phyloP scores from a whole-genome alignment of 306 rosid genomes.

The Boehmeria nivea region DNA sequence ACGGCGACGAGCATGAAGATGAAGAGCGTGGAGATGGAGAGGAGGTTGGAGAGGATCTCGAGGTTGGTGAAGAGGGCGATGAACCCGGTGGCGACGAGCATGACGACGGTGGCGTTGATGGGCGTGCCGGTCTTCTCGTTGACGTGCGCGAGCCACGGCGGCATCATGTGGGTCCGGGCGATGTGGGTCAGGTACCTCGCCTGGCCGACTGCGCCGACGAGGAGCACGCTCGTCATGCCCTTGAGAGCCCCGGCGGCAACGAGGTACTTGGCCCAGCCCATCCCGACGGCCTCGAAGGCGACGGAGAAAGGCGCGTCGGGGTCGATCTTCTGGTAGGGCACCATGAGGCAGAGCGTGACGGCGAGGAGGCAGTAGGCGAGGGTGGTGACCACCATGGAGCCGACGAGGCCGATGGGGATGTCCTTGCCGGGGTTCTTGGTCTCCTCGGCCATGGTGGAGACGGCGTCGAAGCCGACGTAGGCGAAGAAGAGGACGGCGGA shows the following conservation, averaged over 20 bases:
- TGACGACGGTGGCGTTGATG: conserved; percentile 59
- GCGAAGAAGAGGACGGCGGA: conserved; percentile 89
- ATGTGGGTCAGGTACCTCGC: conserved; percentile 86
- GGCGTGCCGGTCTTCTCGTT: conserved; percentile 67
- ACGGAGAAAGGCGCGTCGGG: conserved; percentile 52
- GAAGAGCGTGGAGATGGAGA: conserved; percentile 70
- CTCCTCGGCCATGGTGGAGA: conserved; percentile 94
- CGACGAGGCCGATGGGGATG: conserved; percentile 84
- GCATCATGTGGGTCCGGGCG: conserved; percentile 84
- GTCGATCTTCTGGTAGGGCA: conserved; percentile 14
- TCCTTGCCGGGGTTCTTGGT: conserved; percentile 69
- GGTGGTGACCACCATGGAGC: conserved; percentile 63
- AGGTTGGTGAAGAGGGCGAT: conserved; percentile 70
- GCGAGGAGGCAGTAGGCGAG: conserved; percentile 48
- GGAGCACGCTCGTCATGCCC: conserved; percentile 80
- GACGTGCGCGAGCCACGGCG: conserved; percentile 74
- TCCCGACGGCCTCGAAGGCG: conserved; percentile 62
- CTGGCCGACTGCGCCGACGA: conserved; percentile 69
- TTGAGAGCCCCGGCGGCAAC: conserved; percentile 71
- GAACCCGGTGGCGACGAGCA: conserved; percentile 53
- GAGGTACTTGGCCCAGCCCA: conserved; percentile 84
- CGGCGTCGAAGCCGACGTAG: conserved; percentile 80
- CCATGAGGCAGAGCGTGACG: conserved; percentile 70
- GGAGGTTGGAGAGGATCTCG: conserved; percentile 42
- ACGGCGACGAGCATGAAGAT: conserved; percentile 78